phyloP scores from a whole-genome alignment of 345 rosid genomes.

The Brassica juncea region DNA sequence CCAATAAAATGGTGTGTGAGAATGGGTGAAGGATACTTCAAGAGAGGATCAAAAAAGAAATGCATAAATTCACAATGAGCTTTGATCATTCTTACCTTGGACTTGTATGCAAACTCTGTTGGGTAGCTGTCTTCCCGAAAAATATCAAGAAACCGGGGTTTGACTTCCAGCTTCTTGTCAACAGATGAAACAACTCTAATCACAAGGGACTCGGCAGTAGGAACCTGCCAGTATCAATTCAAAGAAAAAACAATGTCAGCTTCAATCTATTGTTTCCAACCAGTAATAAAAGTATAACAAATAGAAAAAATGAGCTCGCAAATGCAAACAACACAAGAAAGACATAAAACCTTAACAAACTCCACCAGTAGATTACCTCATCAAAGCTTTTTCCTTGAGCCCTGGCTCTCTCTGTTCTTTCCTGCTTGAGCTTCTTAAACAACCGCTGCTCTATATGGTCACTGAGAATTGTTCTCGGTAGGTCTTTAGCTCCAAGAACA shows the following conservation, averaged over 20 bases:
- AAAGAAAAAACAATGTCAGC: constrained; percentile 21
- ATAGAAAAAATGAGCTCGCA: constrained; percentile 1
- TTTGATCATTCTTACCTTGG: constrained; percentile 62
- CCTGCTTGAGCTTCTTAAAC: constrained; percentile 71
- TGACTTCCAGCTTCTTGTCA: constrained; percentile 98
- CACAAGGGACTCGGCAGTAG: constrained; percentile 96
- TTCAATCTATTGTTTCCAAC: constrained; percentile 9
- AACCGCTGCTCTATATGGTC: constrained; percentile 95
- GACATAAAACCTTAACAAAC: not conserved
- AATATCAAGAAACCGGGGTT: constrained; percentile 90
- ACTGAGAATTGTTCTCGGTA: constrained; percentile 92
- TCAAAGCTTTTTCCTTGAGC: constrained; percentile 75
- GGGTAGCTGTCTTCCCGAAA: constrained; percentile 94
- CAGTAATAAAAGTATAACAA: constrained; percentile 13
- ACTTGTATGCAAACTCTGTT: constrained; percentile 87
- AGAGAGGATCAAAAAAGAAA: not conserved
- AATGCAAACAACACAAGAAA: not conserved
- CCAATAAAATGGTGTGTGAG: constrained; percentile 29
- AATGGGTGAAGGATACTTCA: not conserved
- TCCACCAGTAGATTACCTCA: constrained; percentile 60
- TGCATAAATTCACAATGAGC: constrained; percentile 2
- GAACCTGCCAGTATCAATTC: constrained; percentile 57
- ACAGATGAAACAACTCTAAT: constrained; percentile 98
- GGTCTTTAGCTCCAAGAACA: constrained; percentile 97
- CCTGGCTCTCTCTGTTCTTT: constrained; percentile 89